Evolutionary conservation across 2,329 filamentous ascomycete species (phyloP), one percentile per base, ranked within the genome.

Genomic region (Chrysoporthe austroafricana): DNA sequence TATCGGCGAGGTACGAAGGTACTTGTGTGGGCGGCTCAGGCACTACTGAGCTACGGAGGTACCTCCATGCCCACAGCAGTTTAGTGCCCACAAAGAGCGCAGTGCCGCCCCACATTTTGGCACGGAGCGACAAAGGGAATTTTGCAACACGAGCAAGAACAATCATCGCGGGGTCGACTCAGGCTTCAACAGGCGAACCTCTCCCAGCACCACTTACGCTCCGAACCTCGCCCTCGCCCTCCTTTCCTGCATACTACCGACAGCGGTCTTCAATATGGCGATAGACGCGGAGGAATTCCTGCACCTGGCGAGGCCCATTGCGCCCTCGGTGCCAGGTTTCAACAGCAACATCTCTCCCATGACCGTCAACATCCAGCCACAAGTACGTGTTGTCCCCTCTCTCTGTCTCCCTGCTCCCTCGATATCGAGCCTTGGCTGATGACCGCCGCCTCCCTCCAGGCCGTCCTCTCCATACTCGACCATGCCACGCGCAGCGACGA

Each of bases 331-430:
- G 69, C 85, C 94, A 75, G 92, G 91, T 78, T 89, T 92, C 77
- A 91, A 93, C 81, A 90, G 91, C 77, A 94, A 91, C 75, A 95
- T 94, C 79, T 91, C 94, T 82, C 96, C 96, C 81, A 88, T 99
- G 80, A 92, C 90, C 80, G 94, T 99, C 78, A 91, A 93, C 78
- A 92, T 99, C 80, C 96, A 97, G 81, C 94, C 96, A 76, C 94
- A 97, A 88, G 93, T 96, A 88, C 77, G 86, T 78, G 34, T 36
- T 48, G 32, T 63, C 50, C 46, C 43, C 18, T 46, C 63, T 34
- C 16, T 54, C n/a, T 62, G 44, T 59, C 57, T 64, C 62, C 62
- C 43, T n/a, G 32, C 39, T 52, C 46, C 57, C 36, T 1, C 16
- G 26, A 11, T 7, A 7, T 54, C 13, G 50, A 32, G 21, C 50